These are phyloP conservation scores for Tetrapisispora phaffii DNA, from an alignment of 805 yeast genomes.

Conservation along the genomic window DNA sequence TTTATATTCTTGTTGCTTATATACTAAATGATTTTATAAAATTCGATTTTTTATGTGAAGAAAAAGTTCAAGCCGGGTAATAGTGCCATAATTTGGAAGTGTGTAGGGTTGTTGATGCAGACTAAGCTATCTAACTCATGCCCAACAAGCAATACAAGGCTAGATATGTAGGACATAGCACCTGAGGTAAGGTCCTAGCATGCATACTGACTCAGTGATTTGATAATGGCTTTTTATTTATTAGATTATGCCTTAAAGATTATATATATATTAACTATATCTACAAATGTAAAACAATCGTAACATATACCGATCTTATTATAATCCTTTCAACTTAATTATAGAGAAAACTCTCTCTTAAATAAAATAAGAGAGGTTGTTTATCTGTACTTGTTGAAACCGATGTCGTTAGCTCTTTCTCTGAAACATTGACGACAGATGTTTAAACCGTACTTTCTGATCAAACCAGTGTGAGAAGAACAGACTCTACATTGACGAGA, in stretches of 20 bases:
- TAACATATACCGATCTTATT: background rate
- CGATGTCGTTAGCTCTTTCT: conserved; percentile 98
- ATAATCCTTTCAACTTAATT: background rate
- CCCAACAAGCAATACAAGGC: no score
- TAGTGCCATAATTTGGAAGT: no score
- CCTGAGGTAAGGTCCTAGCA: no score
- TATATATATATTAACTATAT: conserved; percentile 1
- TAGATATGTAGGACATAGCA: no score
- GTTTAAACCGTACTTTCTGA: conserved; percentile 99
- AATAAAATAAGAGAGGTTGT: conserved; percentile 4
- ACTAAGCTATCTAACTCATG: no score
- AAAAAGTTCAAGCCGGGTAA: background rate
- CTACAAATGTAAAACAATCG: background rate
- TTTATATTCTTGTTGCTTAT: background rate
- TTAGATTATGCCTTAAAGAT: conserved; percentile 4
- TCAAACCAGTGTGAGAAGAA: conserved; percentile 96
- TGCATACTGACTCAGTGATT: background rate
- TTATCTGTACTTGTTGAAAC: conserved; percentile 98
- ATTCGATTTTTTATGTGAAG: background rate
- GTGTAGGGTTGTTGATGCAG: no score
- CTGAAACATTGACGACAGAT: conserved; percentile 99
- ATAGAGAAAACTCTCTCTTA: background rate
- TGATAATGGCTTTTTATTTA: conserved; percentile 3
- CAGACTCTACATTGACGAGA: conserved; percentile 99
- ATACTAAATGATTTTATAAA: background rate